A percentile compares a stretch with the other conserved stretches of the same genome.
These are phyloP conservation scores for Geosmithia flava DNA, from an alignment of 2,329 filamentous ascomycete genomes.

Conservation along the genomic window DNA sequence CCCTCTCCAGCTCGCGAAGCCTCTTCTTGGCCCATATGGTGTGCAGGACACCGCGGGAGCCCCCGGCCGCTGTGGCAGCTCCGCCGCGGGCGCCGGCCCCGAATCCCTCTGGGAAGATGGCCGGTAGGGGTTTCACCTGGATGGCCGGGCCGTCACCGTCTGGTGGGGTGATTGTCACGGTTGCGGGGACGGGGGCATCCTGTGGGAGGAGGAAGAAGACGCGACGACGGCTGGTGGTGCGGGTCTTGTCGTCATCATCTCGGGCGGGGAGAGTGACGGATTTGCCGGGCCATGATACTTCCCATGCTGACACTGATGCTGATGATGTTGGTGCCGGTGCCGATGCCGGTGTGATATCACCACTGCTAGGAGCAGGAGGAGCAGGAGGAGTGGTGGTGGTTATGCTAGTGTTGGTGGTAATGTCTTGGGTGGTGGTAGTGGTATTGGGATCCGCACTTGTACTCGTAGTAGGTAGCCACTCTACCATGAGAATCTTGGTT, in stretches of 20 bases:
- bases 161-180: constrained; percentile 49
- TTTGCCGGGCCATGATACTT: constrained; percentile 76
- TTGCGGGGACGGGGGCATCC: constrained; percentile 56
- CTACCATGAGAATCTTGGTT: constrained; percentile 86
- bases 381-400: background rate
- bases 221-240: constrained; percentile 32
- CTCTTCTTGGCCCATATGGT: constrained; percentile 85
- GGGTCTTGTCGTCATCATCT: constrained; percentile 12
- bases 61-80: constrained; percentile 33
- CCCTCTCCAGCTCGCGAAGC: constrained; percentile 59
- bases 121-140: constrained; percentile 67
- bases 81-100: constrained; percentile 38
- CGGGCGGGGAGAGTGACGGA: constrained; percentile 55
- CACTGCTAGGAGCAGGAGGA: background rate
- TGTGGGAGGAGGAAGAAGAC: constrained; percentile 75
- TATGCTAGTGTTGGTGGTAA: background rate
- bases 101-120: constrained; percentile 71
- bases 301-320: constrained; percentile 42
- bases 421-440: background rate
- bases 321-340: too few species aligned
- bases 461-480: constrained; percentile 57
- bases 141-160: constrained; percentile 20
- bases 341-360: background rate
- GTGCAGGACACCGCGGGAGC: constrained; percentile 72
- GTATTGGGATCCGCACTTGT: constrained; percentile 4